phyloP scores from a whole-genome alignment of 2,329 filamentous ascomycete species.

The Pyrenophora tritici-repentis region DNA sequence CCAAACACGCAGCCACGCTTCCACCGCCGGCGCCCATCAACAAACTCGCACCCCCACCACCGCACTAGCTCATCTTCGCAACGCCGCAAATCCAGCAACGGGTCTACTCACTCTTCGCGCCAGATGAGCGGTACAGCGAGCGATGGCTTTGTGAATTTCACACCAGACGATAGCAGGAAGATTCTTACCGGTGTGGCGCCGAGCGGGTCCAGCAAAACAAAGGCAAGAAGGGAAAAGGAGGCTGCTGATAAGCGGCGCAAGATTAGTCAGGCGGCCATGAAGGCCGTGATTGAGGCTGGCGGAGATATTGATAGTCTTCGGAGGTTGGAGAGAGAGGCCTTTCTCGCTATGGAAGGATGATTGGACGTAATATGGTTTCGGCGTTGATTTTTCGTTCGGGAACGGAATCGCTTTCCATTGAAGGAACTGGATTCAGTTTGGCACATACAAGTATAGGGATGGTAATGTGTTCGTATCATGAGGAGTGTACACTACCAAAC shows the following conservation, averaged over 20 bases:
- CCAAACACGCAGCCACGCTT: conserved; percentile 33
- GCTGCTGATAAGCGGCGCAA: conserved; percentile 74
- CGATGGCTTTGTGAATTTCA: conserved; percentile 87
- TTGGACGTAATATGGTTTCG: background rate
- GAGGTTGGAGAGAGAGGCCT: conserved; percentile 50
- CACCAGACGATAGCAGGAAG: conserved; percentile 74
- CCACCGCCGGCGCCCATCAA: conserved; percentile 30
- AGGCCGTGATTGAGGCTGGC: conserved; percentile 71
- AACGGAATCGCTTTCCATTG: too few relatives aligned
- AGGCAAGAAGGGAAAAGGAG: conserved; percentile 88
- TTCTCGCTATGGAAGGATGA: conserved; percentile 35
- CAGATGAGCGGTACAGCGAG: conserved; percentile 43
- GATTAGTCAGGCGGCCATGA: conserved; percentile 70
- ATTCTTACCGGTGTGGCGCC: conserved; percentile 91
- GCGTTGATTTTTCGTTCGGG: background rate
- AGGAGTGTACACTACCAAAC: too few relatives aligned
- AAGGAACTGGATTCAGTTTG: conserved; percentile 2
- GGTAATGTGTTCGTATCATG: background rate
- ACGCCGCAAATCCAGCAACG: conserved; percentile 29
- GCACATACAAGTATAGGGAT: background rate
- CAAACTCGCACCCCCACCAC: conserved; percentile 9
- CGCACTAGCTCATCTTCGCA: conserved; percentile 14
- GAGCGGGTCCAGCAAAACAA: conserved; percentile 89
- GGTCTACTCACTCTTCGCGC: conserved; percentile 41
- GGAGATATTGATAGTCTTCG: conserved; percentile 61